Conservation (phyloP, 2,329 filamentous ascomycete species). For the Fusarium cyanostomum region DNA sequence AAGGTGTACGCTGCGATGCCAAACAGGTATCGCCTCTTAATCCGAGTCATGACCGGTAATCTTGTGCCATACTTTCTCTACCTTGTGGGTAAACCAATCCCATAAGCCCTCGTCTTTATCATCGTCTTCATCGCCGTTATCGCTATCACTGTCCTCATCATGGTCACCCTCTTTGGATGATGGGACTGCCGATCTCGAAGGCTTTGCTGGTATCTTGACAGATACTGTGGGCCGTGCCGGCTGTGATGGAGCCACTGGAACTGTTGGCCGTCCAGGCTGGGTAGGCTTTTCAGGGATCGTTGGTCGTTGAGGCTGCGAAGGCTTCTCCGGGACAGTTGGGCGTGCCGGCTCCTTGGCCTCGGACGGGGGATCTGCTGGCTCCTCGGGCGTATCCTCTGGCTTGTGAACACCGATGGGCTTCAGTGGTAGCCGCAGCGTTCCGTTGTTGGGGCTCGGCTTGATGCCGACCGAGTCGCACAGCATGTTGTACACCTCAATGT, state of each 20-base stretch:
- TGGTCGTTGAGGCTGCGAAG: conserved; percentile 26
- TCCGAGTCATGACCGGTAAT: conserved; percentile 47
- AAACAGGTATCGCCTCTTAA: background rate
- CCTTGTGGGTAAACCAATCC: conserved; percentile 62
- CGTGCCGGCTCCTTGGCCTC: conserved; percentile 30
- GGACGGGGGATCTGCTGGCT: conserved; percentile 61
- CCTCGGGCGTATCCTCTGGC: conserved; percentile 56
- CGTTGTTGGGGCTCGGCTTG: conserved; percentile 81
- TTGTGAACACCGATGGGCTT: conserved; percentile 70
- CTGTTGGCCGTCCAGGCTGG: conserved; percentile 21
- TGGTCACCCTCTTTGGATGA: conserved; percentile 21
- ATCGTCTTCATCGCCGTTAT: conserved; percentile 40
- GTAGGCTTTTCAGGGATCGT: conserved; percentile 25
- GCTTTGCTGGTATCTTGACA: conserved; percentile 27
- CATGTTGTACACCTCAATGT: conserved; percentile 94
- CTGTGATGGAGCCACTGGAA: conserved; percentile 21
- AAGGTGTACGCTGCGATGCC: too few relatives aligned
- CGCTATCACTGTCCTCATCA: conserved; percentile 20
- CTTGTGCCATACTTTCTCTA: conserved; percentile 58
- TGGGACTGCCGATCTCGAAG: conserved; percentile 24
- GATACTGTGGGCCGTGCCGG: conserved; percentile 33
- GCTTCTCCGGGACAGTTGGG: conserved; percentile 33
- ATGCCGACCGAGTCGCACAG: conserved; percentile 88
- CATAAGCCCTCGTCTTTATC: conserved; percentile 54
- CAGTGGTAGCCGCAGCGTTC: conserved; percentile 79